These are phyloP conservation scores for Nicotiana obtusifolia DNA, from an alignment of 257 asterid species.

Conservation along the genomic window DNA sequence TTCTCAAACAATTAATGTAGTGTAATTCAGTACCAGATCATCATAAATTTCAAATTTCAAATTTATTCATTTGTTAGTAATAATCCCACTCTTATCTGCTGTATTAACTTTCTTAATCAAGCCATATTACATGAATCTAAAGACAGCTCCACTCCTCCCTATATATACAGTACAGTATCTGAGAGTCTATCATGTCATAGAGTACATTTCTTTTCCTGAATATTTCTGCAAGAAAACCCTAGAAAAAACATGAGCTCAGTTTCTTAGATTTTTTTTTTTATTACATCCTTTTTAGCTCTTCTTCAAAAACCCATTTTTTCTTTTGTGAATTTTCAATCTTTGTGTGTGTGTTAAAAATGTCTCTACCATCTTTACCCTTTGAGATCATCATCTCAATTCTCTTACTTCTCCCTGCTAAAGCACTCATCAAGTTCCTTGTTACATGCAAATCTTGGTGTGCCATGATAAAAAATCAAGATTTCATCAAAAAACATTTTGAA, in stretches of 20 bases:
- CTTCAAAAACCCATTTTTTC: background rate
- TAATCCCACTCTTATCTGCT: background rate
- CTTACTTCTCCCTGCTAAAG: conserved; percentile 8
- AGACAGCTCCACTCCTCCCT: background rate
- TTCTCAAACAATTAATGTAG: background rate
- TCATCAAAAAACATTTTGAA: background rate
- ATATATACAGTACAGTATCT: background rate
- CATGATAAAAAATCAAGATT: conserved; percentile 1
- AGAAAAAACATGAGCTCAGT: background rate
- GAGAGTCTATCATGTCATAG: background rate
- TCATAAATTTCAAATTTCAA: background rate
- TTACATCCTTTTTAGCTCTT: background rate
- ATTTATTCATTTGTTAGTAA: background rate
- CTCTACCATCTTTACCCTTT: background rate
- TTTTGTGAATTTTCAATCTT: background rate
- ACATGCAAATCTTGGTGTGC: conserved; percentile 5
- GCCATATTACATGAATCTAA: background rate
- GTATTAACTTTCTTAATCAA: background rate
- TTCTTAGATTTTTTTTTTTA: background rate
- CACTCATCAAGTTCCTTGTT: background rate
- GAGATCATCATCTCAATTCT: background rate
- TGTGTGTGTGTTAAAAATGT: background rate
- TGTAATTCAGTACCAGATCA: background rate
- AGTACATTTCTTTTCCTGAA: background rate
- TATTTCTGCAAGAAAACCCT: background rate